Conservation (phyloP, 257 asterid genomes). For the Hygrophila difformis region DNA sequence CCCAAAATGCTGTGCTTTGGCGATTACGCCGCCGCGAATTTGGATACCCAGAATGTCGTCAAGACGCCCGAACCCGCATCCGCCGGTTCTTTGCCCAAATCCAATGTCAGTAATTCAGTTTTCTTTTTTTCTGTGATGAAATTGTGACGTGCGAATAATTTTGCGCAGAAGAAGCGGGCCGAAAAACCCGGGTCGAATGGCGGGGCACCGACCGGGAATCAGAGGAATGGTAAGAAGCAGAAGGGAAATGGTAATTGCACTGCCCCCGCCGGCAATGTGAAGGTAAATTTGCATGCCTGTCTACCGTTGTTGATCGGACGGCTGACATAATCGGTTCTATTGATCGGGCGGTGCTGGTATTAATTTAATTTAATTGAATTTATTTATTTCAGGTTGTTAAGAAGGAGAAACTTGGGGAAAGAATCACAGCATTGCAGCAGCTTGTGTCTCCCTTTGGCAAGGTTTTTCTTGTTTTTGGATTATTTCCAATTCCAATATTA, state of each 20-base stretch:
- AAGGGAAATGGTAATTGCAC: conserved; percentile 20
- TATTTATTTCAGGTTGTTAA: conserved; percentile 33
- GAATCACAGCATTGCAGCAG: conserved; percentile 82
- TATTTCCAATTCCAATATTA: no score
- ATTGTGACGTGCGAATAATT: no score
- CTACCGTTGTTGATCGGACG: no score
- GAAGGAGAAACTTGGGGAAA: conserved; percentile 83
- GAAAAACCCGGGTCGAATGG: background rate
- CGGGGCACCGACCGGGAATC: conserved; percentile 14
- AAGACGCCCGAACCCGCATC: conserved; percentile 33
- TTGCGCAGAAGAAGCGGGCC: background rate
- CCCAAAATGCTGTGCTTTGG: conserved; percentile 70
- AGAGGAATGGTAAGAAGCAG: no score
- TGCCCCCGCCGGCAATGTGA: conserved; percentile 5
- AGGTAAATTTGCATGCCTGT: no score
- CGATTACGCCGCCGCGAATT: conserved; percentile 13
- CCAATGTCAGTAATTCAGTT: no score
- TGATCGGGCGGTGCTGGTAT: no score
- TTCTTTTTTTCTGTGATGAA: no score
- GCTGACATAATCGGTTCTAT: no score
- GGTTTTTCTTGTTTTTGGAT: no score
- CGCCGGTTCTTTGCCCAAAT: conserved; percentile 27
- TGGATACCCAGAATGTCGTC: background rate
- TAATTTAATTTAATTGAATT: no score
- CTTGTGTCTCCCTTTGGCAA: conserved; percentile 96